Evolutionary conservation across 2,329 filamentous ascomycete genomes (phyloP), one percentile per base, ranked within the genome.

Genomic region (Hymenoscyphus scutula): DNA sequence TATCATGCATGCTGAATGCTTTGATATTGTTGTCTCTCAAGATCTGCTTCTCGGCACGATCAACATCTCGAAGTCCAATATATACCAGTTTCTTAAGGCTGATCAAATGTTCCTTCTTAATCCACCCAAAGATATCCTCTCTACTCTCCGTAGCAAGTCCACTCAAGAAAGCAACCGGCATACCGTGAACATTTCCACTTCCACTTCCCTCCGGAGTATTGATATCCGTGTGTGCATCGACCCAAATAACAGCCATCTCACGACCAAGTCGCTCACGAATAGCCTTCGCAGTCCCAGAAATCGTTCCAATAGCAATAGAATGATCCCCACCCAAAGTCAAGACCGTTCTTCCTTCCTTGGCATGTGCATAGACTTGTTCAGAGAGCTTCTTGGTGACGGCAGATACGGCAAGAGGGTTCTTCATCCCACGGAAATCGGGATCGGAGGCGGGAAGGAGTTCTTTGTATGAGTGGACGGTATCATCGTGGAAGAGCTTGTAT

Each of bases 1-100:
- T 90, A 75, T 99, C 95, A 75, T 97, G 95, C 95, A 99, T 99
- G 79, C 89, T 94, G 74, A 98, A 99, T 3, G 94, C 94, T 81
- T 91, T 94, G 81, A 99, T 95, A 51, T 89, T 89, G 73, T 98
- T 82, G 68, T 98, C 91, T 62, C 89, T 84, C 67, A 99, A 80
- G 65, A 97, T 91, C 79, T 87, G 85, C 88, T 97, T 98, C 87
- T 99, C 95, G 51, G 87, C 91, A n/a, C 84, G 78, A 75, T 99
- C 95, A 32, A 98, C 92, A 74, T 98, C 95, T 51, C 95, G 84
- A 72, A 99, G 82, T 34, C 93, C 95, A 75, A 99, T 99, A 78
- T 99, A 99, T 37, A 99, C 95, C 64, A 99, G 81, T 82, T 98
- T 98, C 76, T 85, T 88, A 62, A 88, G 77, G 76, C 83, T 94